Evolutionary conservation across 805 yeast genomes (phyloP), one percentile per base, ranked within the genome.

Genomic region (Millerago galiae): DNA sequence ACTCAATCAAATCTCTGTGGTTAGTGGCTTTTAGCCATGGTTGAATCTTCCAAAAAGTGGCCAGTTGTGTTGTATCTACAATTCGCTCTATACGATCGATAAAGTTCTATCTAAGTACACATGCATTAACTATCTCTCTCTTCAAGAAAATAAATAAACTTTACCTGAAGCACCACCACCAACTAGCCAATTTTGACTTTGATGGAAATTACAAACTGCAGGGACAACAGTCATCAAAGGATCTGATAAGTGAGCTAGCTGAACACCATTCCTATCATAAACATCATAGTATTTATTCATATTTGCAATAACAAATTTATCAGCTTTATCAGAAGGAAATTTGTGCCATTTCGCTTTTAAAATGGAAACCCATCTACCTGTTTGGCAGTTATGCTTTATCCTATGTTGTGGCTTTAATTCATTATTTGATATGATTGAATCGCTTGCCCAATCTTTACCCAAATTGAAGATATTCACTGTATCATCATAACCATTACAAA

Each of bases 161-260:
- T 90, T 90, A 8, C 98, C 98, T 54, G 95, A 85, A 16, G 97
- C 93, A 46, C 90, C 85, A 9, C 96, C 98, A 1, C 99, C 99
- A 3, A 77, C 89, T 5, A 84, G 63, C 96, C 97, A 89, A 60
- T 91, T 88, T 54, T 81, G 74, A 0, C 85, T 75, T 2, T 90
- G 95, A 59, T 93, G 98, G 66, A 91, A 74, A 13, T 76, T 69
- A 13, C 81, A 72, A 1, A 85, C 97, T 0, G 98, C 97, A 1
- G 99, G 98, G 3, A 93, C 96, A 1, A 95, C 91, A 0, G 95
- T 83, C 60, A 91, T 77, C 16, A 65, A 56, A 0, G 69, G 72
- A 38, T 73, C 79, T 2, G 75, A 71, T 29, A 91, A 60, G 58
- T 87, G 95, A 0, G 89, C 95, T 11, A 91, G 54, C 48, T 83